These are phyloP conservation scores for Sporothrix globosa DNA, from an alignment of 2,329 filamentous ascomycete species.

Conservation along the genomic window DNA sequence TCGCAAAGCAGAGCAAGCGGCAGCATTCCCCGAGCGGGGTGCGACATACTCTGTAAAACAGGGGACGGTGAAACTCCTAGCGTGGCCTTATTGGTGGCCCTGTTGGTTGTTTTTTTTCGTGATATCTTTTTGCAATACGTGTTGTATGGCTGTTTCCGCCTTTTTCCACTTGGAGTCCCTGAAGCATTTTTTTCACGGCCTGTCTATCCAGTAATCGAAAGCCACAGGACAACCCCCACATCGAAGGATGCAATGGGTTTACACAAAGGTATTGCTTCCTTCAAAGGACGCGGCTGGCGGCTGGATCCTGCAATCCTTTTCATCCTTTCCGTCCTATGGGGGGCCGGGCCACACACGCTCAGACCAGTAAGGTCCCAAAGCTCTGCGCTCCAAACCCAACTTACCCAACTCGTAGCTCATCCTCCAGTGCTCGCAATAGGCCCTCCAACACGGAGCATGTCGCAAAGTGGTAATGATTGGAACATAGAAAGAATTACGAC, in stretches of 20 bases:
- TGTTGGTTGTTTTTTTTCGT: neutral
- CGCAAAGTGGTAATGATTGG: no score
- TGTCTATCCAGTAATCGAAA: neutral
- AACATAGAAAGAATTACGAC: no score
- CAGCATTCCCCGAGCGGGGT: constrained; percentile 1
- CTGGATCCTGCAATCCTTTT: neutral
- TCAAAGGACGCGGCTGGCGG: neutral
- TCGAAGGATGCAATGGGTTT: no score
- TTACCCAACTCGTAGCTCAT: no score
- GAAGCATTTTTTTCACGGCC: neutral
- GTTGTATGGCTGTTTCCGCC: neutral
- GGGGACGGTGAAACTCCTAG: neutral
- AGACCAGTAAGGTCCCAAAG: constrained; percentile 18
- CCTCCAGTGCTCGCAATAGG: no score
- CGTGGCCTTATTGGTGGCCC: neutral
- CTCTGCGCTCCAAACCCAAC: neutral
- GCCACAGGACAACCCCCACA: no score
- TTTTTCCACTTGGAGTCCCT: neutral
- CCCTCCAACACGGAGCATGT: no score
- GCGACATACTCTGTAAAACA: neutral
- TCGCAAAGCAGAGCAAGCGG: no score
- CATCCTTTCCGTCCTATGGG: neutral
- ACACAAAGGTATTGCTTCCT: neutral
- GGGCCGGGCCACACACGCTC: neutral
- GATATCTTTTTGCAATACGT: no score